Percentiles rank a stretch among this genome's conserved stretches.
Conservation (phyloP, 1,284 basidiomycete genomes). For the Pyrrhoderma noxium region DNA sequence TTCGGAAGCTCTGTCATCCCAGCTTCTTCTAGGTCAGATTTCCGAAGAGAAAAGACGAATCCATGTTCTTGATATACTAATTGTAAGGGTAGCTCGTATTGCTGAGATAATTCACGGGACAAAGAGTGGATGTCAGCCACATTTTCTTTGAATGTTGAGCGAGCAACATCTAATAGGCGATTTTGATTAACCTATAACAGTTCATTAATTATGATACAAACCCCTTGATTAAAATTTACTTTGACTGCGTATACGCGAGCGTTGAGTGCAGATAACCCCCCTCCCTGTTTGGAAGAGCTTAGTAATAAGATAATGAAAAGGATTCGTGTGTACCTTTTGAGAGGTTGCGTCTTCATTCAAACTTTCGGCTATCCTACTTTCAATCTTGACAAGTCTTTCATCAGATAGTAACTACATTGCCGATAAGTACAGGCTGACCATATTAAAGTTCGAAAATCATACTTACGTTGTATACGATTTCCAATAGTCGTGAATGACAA, state of each 20-base stretch:
- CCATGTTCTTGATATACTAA: constrained; percentile 65
- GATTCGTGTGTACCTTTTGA: constrained; percentile 41
- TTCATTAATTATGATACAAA: too few relatives aligned
- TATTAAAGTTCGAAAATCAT: not conserved
- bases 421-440: constrained; percentile 5
- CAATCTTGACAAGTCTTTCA: constrained; percentile 56
- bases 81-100: constrained; percentile 55
- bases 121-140: constrained; percentile 75
- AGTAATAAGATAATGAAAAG: not conserved
- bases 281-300: constrained; percentile 32
- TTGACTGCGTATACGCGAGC: constrained; percentile 81
- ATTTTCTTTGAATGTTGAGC: constrained; percentile 89
- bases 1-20: constrained; percentile 42
- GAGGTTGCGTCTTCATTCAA: constrained; percentile 66
- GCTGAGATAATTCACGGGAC: constrained; percentile 47
- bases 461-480: constrained; percentile 52
- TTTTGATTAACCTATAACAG: constrained; percentile 60
- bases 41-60: constrained; percentile 66
- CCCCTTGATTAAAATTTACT: constrained; percentile 27
- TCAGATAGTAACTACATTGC: constrained; percentile 60
- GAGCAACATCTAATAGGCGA: constrained; percentile 82
- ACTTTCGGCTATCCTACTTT: constrained; percentile 47
- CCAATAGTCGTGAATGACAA: constrained; percentile 52
- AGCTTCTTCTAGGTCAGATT: constrained; percentile 48
- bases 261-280: constrained; percentile 62